A percentile compares a stretch with the other conserved stretches of the same genome.
phyloP scores from a whole-genome alignment of 306 rosid genomes.

The Hylodesmum podocarpum region DNA sequence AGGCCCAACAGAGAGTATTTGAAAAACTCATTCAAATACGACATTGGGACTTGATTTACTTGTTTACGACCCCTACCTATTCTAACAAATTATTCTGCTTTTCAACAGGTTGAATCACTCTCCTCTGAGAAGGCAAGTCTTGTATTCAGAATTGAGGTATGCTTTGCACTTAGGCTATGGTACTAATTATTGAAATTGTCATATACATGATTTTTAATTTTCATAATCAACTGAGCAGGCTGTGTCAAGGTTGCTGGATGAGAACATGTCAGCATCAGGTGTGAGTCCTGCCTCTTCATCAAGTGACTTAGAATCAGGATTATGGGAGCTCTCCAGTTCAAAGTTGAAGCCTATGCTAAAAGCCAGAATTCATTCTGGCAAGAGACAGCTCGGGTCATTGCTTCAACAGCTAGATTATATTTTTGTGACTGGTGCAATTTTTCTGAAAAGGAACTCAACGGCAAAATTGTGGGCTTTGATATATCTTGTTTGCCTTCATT shows the following conservation, averaged over 20 bases:
- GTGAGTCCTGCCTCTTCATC: slow-evolving; percentile 46
- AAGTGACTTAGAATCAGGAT: slow-evolving; percentile 73
- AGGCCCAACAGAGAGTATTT: not conserved
- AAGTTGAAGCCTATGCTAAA: slow-evolving; percentile 63
- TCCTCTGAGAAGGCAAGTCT: slow-evolving; percentile 94
- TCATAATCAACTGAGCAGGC: slow-evolving; percentile 49
- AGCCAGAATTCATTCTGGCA: slow-evolving; percentile 73
- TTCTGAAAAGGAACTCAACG: slow-evolving; percentile 68
- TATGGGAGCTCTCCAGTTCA: slow-evolving; percentile 64
- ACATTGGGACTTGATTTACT: not conserved
- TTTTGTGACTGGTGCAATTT: slow-evolving; percentile 68
- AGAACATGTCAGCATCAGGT: slow-evolving; percentile 49
- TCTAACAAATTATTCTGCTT: slow-evolving; percentile 25
- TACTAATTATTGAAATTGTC: slow-evolving; percentile 5
- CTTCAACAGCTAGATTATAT: slow-evolving; percentile 77
- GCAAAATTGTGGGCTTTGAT: slow-evolving; percentile 80
- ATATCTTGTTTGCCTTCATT: slow-evolving; percentile 85
- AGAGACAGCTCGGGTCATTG: slow-evolving; percentile 72
- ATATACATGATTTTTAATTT: slow-evolving; percentile 8
- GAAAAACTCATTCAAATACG: not conserved
- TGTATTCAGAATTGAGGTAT: slow-evolving; percentile 85
- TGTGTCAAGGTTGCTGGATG: slow-evolving; percentile 75
- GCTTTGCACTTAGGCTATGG: slow-evolving; percentile 2
- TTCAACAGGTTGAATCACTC: slow-evolving; percentile 87
- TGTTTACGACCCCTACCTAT: slow-evolving; percentile 12